Conservation (phyloP, 306 rosid genomes). For the Mimosa pudica region DNA sequence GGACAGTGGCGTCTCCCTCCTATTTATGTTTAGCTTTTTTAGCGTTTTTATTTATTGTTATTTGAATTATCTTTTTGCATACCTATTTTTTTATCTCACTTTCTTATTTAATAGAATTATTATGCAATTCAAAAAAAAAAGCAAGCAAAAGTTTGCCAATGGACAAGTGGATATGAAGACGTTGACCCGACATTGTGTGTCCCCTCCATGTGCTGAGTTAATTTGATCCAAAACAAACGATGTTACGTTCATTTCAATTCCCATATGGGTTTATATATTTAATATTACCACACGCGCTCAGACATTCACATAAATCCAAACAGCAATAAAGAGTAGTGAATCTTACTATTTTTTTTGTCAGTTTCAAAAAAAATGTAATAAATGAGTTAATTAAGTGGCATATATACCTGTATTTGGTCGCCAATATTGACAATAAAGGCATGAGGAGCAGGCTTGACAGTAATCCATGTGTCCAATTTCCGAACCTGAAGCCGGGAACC, state of each 20-base stretch:
- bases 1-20: too few relatives aligned
- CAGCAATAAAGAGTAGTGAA: neutral
- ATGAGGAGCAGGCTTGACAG: constrained; percentile 73
- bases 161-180: neutral
- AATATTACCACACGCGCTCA: neutral
- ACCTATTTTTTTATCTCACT: too few relatives aligned
- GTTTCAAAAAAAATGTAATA: too few relatives aligned
- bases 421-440: constrained; percentile 91
- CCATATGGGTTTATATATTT: too few relatives aligned
- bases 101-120: too few relatives aligned
- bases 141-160: neutral
- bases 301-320: neutral
- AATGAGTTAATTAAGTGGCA: neutral
- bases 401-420: constrained; percentile 86
- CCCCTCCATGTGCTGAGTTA: constrained; percentile 56
- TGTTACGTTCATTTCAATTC: neutral
- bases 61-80: too few relatives aligned
- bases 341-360: too few relatives aligned
- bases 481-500: constrained; percentile 80
- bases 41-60: too few relatives aligned
- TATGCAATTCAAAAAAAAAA: too few relatives aligned
- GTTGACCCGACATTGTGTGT: constrained; percentile 18
- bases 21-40: too few relatives aligned
- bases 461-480: constrained; percentile 60
- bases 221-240: constrained; percentile 32